Conservation (phyloP, 805 yeast genomes). For the Wickerhamomyces chambardii region DNA sequence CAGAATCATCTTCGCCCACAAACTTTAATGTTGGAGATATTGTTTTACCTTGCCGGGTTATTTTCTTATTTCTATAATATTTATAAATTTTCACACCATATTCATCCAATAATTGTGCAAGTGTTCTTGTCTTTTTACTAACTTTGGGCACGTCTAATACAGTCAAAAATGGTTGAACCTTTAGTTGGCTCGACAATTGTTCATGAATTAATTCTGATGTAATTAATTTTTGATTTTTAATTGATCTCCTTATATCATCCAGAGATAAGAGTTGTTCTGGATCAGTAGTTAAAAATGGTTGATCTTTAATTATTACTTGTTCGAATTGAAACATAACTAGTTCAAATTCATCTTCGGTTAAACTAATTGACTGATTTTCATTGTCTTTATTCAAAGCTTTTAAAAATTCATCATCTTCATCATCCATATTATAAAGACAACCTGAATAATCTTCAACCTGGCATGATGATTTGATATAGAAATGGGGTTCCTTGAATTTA, state of each 20-base stretch:
- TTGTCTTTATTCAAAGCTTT: constrained; percentile 27
- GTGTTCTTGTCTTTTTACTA: constrained; percentile 31
- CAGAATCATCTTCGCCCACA: constrained; percentile 82
- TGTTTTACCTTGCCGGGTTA: constrained; percentile 58
- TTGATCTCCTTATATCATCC: constrained; percentile 54
- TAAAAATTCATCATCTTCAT: constrained; percentile 68
- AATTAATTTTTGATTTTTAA: constrained; percentile 31
- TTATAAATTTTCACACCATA: constrained; percentile 66
- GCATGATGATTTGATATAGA: constrained; percentile 83
- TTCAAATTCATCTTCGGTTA: constrained; percentile 86
- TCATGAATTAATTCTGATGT: constrained; percentile 52
- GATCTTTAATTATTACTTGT: constrained; percentile 63
- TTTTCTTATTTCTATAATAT: constrained; percentile 75
- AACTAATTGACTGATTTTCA: constrained; percentile 12
- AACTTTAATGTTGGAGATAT: constrained; percentile 72
- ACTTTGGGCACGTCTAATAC: constrained; percentile 36
- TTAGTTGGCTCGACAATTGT: constrained; percentile 44
- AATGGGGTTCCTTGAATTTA: constrained; percentile 59
- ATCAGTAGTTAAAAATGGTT: constrained; percentile 83
- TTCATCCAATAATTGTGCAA: constrained; percentile 36
- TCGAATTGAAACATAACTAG: constrained; percentile 67
- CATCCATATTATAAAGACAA: constrained; percentile 83
- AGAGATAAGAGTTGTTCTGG: constrained; percentile 66
- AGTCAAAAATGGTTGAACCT: constrained; percentile 48
- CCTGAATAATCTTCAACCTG: constrained; percentile 96